A percentile compares a stretch with the other conserved stretches of the same genome.
Conservation (phyloP, 177 flowering plant species). For the Vitis hybrid region DNA sequence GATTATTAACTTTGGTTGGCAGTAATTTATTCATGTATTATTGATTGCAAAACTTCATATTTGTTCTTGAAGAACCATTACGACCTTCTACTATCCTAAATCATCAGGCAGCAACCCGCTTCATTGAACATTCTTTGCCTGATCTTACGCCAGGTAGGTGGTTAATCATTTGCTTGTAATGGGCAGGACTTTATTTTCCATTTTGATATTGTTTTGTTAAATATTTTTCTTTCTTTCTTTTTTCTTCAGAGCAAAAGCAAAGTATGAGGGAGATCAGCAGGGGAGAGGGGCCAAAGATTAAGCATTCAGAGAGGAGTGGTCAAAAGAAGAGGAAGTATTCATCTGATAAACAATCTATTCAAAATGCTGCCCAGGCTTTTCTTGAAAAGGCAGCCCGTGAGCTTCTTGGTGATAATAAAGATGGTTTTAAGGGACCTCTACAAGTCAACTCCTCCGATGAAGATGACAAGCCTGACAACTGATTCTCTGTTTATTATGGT, state of each 20-base stretch:
- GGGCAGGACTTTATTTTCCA: neutral
- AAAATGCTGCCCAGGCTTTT: conserved; percentile 76
- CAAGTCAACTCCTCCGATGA: conserved; percentile 38
- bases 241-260: conserved; percentile 66
- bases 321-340: conserved; percentile 77
- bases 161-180: neutral
- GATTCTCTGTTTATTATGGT: conserved; percentile 14
- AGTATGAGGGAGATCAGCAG: conserved; percentile 70
- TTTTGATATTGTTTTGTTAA: conserved; percentile 7
- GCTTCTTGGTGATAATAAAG: conserved; percentile 59
- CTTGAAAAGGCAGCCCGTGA: conserved; percentile 86
- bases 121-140: conserved; percentile 94
- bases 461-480: conserved; percentile 32
- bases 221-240: neutral
- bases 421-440: conserved; percentile 74
- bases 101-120: conserved; percentile 83
- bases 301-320: conserved; percentile 35
- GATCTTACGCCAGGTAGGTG: conserved; percentile 76
- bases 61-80: conserved; percentile 64
- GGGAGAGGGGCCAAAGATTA: conserved; percentile 42
- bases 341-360: conserved; percentile 59
- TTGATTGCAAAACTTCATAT: conserved; percentile 5
- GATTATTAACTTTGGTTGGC: neutral
- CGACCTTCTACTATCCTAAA: conserved; percentile 80
- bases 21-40: neutral